A percentile compares a stretch with the other conserved stretches of the same genome.
Evolutionary conservation across 805 yeast genomes (phyloP).

Genomic region (Saturnispora ahearnii): DNA sequence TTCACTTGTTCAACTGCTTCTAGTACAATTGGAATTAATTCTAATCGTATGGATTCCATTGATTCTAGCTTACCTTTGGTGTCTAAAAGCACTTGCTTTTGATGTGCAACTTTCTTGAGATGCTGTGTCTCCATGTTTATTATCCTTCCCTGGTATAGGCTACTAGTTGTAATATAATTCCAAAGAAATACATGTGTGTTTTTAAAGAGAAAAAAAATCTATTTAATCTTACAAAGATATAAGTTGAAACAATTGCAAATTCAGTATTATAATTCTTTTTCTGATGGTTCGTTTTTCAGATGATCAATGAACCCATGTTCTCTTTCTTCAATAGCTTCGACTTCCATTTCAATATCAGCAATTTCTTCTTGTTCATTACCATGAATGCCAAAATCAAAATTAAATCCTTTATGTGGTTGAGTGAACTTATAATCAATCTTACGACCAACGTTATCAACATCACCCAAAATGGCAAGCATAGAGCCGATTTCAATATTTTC

Average conservation of each 20-base stretch:
- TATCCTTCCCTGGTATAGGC: neutral
- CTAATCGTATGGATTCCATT: conserved; percentile 28
- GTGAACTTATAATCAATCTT: conserved; percentile 1
- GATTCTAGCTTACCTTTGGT: neutral
- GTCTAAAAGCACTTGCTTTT: neutral
- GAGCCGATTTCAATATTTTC: conserved; percentile 82
- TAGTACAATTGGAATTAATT: conserved; percentile 32
- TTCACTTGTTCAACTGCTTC: conserved; percentile 34
- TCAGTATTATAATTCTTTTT: neutral
- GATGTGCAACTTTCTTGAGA: neutral
- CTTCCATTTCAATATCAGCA: neutral
- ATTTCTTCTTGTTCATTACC: neutral
- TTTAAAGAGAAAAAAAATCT: too few species aligned
- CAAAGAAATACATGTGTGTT: neutral
- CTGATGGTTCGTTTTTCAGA: conserved; percentile 11
- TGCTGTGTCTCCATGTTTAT: conserved; percentile 3
- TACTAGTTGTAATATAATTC: neutral
- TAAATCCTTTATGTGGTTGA: neutral
- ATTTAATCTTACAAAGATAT: neutral
- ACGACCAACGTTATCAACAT: neutral
- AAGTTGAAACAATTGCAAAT: neutral
- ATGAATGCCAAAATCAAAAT: neutral
- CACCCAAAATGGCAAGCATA: conserved; percentile 44
- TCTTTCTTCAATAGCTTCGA: conserved; percentile 6
- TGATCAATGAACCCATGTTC: conserved; percentile 17